phyloP scores from a whole-genome alignment of 2,329 filamentous ascomycete genomes.

The Cladophialophora yegresii region DNA sequence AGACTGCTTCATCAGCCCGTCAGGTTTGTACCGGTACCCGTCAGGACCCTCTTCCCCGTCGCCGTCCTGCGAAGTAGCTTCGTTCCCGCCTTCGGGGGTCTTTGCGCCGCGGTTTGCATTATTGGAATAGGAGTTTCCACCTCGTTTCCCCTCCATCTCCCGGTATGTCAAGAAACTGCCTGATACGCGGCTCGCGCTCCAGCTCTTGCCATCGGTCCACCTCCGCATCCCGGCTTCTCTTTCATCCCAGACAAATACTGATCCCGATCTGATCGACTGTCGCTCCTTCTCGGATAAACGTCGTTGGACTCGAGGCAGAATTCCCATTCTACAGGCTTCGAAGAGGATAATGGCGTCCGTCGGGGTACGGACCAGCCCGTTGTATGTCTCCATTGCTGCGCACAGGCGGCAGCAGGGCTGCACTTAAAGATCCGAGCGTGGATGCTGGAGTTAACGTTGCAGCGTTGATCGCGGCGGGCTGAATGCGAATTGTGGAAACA shows the following conservation, averaged over 20 bases:
- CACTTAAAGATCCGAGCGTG: neutral
- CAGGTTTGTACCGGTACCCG: constrained; percentile 91
- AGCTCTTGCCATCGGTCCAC: constrained; percentile 99
- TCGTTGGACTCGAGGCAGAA: constrained; percentile 87
- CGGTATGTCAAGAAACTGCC: constrained; percentile 96
- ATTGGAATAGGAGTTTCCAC: constrained; percentile 68
- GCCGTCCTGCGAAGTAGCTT: constrained; percentile 71
- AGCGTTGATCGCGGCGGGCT: constrained; percentile 24
- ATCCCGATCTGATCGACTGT: constrained; percentile 92
- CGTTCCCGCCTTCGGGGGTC: constrained; percentile 81
- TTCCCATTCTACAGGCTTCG: constrained; percentile 86
- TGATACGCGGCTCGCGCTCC: constrained; percentile 95
- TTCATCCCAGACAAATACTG: constrained; percentile 99
- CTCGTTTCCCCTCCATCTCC: constrained; percentile 98
- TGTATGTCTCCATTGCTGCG: constrained; percentile 83
- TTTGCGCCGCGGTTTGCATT: constrained; percentile 62
- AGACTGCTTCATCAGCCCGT: constrained; percentile 98
- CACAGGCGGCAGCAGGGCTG: neutral
- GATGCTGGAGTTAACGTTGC: neutral
- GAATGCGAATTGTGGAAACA: constrained; percentile 10
- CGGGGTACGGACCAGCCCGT: constrained; percentile 92
- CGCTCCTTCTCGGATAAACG: constrained; percentile 94
- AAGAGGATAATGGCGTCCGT: constrained; percentile 98
- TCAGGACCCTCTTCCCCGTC: constrained; percentile 73
- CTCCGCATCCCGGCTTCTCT: constrained; percentile 95